Evolutionary conservation across 116 monocot species (phyloP), one percentile per base, ranked within the genome.

Genomic region (Zostera marina): DNA sequence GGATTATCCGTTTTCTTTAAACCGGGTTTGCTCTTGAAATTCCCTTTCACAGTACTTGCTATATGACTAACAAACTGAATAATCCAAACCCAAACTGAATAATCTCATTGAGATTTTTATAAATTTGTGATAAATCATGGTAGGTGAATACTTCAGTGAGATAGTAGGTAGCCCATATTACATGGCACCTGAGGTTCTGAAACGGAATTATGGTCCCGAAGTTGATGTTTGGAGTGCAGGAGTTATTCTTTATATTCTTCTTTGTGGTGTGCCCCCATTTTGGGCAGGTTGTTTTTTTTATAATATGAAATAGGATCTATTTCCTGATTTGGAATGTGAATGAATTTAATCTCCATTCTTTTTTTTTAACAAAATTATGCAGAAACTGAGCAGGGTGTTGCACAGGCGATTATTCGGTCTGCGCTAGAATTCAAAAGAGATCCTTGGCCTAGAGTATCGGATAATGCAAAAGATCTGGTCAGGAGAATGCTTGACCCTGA

Each of bases 361-460:
- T 4, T 26, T 26, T 1, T 32, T 32, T 10, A 12, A 45, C 44
- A 21, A 20, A 43, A 44, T 24, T 1, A 6, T 62, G 58, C 76
- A 83, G 83, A 83, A 68, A 83, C 83, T 68, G 83, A 83, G 41
- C 83, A 83, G 39, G 83, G 83, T 47, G 78, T 83, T 32, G 83
- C 78, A 23, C 75, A 78, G 61, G 83, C 83, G 2, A 83, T 83
- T 49, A 78, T 83, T 64, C 75, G 78, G 14, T 78, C 78, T 21
- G 72, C 67, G 6, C 42, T 83, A 52, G 78, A 83, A 55, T 83
- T 78, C 59, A 83, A 58, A 52, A 83, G 83, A 70, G 83, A 83
- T 65, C 83, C 83, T 63, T 83, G 82, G 82, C 82, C 82, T 60
- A 77, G 42, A 59, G 72, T 82, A 65, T 78, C 82, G 52, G 82